A percentile compares a stretch with the other conserved stretches of the same genome.
phyloP scores from a whole-genome alignment of 257 asterid genomes.

The Solanum clarkiae region DNA sequence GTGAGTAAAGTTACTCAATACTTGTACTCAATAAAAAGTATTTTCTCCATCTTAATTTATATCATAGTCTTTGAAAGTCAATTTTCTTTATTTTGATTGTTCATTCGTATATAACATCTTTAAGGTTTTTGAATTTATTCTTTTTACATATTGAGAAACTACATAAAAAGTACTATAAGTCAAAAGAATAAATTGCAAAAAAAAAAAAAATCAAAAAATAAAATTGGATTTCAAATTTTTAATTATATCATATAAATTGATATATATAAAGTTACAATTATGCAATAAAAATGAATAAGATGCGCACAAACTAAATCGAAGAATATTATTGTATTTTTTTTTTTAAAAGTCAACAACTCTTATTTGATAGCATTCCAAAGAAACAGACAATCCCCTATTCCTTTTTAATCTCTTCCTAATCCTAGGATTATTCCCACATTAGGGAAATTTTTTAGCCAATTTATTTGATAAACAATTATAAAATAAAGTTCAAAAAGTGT shows the following conservation, averaged over 20 bases:
- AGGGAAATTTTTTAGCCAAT: neutral
- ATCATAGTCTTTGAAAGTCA: fast-evolving
- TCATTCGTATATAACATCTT: neutral
- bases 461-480: neutral
- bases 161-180: neutral
- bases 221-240: neutral
- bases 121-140: neutral
- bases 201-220: no score
- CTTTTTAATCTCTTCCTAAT: neutral
- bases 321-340: no score
- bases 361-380: neutral
- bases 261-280: neutral
- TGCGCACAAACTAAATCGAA: neutral
- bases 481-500: neutral
- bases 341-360: neutral
- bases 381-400: neutral
- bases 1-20: neutral
- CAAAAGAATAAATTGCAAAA: neutral
- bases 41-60: fast-evolving
- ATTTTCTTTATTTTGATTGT: neutral
- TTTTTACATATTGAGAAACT: neutral
- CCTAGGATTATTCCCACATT: neutral
- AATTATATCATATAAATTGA: neutral
- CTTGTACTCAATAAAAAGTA: neutral
- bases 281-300: neutral